A percentile compares a stretch with the other conserved stretches of the same genome.
Evolutionary conservation across 352 stramenopile species (phyloP).

Genomic region (Aphanomyces invadans): DNA sequence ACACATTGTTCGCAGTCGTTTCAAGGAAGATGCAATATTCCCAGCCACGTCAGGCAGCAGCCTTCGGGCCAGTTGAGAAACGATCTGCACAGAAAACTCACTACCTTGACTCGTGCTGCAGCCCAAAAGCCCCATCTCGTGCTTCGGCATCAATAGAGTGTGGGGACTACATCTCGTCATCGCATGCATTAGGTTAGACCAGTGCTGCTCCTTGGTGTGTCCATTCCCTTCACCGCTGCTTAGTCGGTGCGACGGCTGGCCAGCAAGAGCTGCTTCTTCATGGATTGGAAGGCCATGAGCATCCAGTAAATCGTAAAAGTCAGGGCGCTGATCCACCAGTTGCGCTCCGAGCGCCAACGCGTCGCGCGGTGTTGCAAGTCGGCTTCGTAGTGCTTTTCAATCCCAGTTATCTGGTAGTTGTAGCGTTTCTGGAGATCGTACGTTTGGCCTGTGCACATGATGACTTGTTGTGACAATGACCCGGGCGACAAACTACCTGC

Average conservation of each 20-base stretch:
- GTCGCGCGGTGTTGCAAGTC: constrained; percentile 75
- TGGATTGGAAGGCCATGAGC: constrained; percentile 66
- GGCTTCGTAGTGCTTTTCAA: constrained; percentile 55
- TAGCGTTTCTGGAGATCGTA: constrained; percentile 79
- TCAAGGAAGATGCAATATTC: no score
- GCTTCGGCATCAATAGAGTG: no score
- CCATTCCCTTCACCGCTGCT: not conserved
- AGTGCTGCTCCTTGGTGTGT: no score
- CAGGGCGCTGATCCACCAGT: constrained; percentile 81
- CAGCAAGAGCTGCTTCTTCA: constrained; percentile 69
- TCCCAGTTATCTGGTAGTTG: constrained; percentile 29
- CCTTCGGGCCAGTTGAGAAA: no score
- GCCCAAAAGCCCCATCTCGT: no score
- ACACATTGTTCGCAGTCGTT: no score
- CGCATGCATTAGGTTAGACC: no score
- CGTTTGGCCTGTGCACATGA: constrained; percentile 40
- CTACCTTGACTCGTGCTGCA: no score
- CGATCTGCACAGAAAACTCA: no score
- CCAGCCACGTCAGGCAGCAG: no score
- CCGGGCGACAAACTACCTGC: constrained; percentile 26
- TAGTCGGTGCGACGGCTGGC: constrained; percentile 2
- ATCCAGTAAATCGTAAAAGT: constrained; percentile 85
- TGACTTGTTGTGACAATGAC: not conserved
- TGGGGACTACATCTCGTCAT: no score
- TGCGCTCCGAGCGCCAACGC: constrained; percentile 65